phyloP scores from a whole-genome alignment of 192 early-diverging fungal genomes.

The Podila minutissima region DNA sequence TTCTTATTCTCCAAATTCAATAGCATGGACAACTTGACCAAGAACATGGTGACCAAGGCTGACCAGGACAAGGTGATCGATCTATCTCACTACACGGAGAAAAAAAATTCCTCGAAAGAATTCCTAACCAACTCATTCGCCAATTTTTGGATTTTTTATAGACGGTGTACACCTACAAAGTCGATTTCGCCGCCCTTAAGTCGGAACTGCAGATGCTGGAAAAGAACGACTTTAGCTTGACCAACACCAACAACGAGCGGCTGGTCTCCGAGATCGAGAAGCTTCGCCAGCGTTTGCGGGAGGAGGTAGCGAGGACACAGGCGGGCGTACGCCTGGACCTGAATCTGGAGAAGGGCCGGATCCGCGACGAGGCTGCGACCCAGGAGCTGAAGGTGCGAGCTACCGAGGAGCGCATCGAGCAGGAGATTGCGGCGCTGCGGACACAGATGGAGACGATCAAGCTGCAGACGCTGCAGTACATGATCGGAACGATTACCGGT shows the following conservation, averaged over 20 bases:
- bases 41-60: constrained; percentile 80
- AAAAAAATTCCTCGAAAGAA: constrained; percentile 11
- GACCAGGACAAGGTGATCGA: constrained; percentile 81
- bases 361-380: constrained; percentile 84
- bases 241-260: constrained; percentile 84
- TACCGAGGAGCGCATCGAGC: constrained; percentile 88
- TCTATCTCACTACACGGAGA: background rate
- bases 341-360: constrained; percentile 88
- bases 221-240: constrained; percentile 87
- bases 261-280: constrained; percentile 85
- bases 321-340: constrained; percentile 87
- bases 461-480: constrained; percentile 81
- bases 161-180: constrained; percentile 86
- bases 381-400: constrained; percentile 89
- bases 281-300: constrained; percentile 80
- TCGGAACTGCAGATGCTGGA: constrained; percentile 89
- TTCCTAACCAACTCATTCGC: too few relatives aligned
- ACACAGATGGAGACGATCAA: constrained; percentile 93
- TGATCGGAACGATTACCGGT: constrained; percentile 87
- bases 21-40: constrained; percentile 69
- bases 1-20: background rate
- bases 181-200: constrained; percentile 89
- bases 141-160: constrained; percentile 6
- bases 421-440: constrained; percentile 82
- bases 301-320: constrained; percentile 87